Base-by-base conservation (phyloP, 2,329 filamentous ascomycete species). In the Tothia fuscella region DNA sequence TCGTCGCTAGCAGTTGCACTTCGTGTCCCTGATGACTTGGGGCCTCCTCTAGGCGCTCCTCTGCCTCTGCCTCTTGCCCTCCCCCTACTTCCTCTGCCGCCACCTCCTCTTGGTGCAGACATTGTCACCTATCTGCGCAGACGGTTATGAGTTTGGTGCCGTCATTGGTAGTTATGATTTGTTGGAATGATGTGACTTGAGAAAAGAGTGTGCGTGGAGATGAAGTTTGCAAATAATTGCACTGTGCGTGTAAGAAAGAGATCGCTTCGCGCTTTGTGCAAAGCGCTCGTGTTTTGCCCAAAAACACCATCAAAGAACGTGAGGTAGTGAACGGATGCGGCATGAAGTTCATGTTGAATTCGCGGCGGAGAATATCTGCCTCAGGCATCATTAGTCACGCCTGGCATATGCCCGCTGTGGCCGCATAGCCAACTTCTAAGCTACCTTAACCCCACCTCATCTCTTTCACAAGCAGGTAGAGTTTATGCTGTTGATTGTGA, bases 31-130 rank as follows among this genome's bases (percentile, higher is more conserved):
- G 32, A 35, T 16, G 32, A 17, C 12, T 17, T 35, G 10, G 32
- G 10, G 32, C 32, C 17, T 13, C 17, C 17, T 13, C 32, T 13
- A 29, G 10, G 10, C 17, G 10, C 32, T 10, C 32, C 32, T 10
- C 32, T 10, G n/a, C 29, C 29, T 25, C n/a, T 34, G 16, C 29
- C 20, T 1, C 38, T 13, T 38, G 19, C 39, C 25, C 30, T 20
- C 25, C 38, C 29, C 17, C 38, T 28, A 20, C n/a, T 28, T 20
- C 39, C 39, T 31, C 29, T 29, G 25, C 38, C n/a, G 14, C 38
- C 38, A 29, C 38, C 30, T 17, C 39, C 29, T n/a, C 16, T 29
- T 21, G 19, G 13, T 12, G 10, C 16, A 17, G 39, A 42, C 39
- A 42, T 42, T 28, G 29, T 42, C 22, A 31, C 22, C 12, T n/a